Evolutionary conservation across 208 protist genomes (phyloP).

Genomic region (Blastocrithidia nonstop): DNA sequence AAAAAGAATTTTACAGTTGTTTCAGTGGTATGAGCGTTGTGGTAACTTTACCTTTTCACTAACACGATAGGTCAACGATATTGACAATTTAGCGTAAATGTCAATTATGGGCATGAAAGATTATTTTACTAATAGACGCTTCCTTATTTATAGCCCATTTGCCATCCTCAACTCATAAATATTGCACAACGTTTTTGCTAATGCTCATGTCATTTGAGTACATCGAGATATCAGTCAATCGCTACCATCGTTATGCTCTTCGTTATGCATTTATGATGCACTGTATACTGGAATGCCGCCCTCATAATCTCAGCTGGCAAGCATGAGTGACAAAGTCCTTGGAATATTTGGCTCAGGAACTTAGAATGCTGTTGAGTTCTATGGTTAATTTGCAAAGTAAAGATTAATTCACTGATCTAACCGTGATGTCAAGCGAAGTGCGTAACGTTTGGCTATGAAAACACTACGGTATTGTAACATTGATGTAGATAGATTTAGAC

Average conservation of each 20-base stretch:
- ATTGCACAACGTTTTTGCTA: slow-evolving; percentile 52
- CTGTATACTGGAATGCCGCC: slow-evolving; percentile 81
- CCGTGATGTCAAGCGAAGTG: slow-evolving; percentile 72
- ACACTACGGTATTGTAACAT: slow-evolving; percentile 77
- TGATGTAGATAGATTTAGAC: slow-evolving; percentile 72
- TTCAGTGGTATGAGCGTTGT: slow-evolving; percentile 80
- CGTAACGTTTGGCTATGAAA: slow-evolving; percentile 60
- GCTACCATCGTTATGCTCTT: slow-evolving; percentile 76
- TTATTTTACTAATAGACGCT: slow-evolving; percentile 32
- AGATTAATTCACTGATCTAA: slow-evolving; percentile 84
- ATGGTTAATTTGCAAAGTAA: slow-evolving; percentile 55
- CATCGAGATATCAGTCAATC: slow-evolving; percentile 76
- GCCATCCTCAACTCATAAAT: slow-evolving; percentile 56
- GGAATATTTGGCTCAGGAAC: slow-evolving; percentile 80
- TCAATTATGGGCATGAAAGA: slow-evolving; percentile 68
- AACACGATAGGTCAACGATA: slow-evolving; percentile 42
- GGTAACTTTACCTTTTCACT: slow-evolving; percentile 69
- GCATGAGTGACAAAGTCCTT: slow-evolving; percentile 75
- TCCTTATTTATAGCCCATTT: slow-evolving; percentile 76
- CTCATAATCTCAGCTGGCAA: slow-evolving; percentile 61
- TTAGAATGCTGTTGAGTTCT: slow-evolving; percentile 72
- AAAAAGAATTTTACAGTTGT: slow-evolving; percentile 51
- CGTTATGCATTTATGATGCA: slow-evolving; percentile 69
- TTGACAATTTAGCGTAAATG: slow-evolving; percentile 69
- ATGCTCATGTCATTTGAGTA: slow-evolving; percentile 69